Evolutionary conservation across 2,329 filamentous ascomycete species (phyloP).

Genomic region (Lachnellula occidentalis): DNA sequence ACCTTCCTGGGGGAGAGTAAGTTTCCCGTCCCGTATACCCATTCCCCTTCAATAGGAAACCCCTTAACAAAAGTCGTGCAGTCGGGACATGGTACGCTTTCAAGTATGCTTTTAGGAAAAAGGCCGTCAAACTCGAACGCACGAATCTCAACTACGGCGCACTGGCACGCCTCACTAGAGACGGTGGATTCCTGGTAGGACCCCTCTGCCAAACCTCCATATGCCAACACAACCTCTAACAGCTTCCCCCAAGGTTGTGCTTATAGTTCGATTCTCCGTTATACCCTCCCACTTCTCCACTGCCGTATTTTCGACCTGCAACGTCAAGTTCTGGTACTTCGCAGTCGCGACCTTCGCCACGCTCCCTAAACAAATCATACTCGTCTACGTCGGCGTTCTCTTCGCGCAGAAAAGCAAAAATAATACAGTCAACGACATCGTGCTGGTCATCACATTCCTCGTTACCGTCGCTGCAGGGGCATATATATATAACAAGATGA

Average conservation of each 20-base stretch:
- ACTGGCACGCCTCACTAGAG: constrained; percentile 36
- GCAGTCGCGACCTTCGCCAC: constrained; percentile 37
- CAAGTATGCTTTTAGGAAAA: constrained; percentile 33
- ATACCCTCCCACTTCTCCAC: constrained; percentile 39
- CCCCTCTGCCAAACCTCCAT: neutral
- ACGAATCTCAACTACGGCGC: constrained; percentile 38
- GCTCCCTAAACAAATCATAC: constrained; percentile 38
- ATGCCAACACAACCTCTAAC: neutral
- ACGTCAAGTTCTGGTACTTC: constrained; percentile 38
- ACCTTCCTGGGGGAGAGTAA: constrained; percentile 38
- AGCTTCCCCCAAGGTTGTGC: constrained; percentile 30
- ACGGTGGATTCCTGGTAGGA: constrained; percentile 37
- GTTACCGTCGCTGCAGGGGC: constrained; percentile 34
- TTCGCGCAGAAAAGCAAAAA: constrained; percentile 28
- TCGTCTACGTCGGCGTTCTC: constrained; percentile 38
- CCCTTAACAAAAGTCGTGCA: neutral
- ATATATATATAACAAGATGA: constrained; percentile 36
- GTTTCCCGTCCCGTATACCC: neutral
- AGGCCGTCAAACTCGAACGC: constrained; percentile 35
- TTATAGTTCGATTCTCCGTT: constrained; percentile 37
- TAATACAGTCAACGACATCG: constrained; percentile 30
- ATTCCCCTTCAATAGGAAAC: neutral
- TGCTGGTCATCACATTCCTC: constrained; percentile 28
- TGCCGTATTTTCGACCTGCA: constrained; percentile 39
- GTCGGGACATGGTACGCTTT: constrained; percentile 38